These are phyloP conservation scores for Salix udensis DNA, from an alignment of 345 rosid genomes.

Conservation along the genomic window DNA sequence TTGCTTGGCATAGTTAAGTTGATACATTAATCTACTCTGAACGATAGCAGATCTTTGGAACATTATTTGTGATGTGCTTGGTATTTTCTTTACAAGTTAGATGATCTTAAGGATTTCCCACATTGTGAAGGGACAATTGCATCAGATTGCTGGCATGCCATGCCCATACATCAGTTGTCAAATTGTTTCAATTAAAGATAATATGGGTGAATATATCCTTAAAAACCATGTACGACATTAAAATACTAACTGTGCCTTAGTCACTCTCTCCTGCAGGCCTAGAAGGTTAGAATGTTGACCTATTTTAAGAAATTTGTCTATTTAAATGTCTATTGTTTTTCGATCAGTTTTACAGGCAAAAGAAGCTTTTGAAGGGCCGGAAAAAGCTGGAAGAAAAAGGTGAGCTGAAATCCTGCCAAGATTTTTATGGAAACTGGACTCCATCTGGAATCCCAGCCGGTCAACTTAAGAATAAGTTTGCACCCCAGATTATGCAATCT, in stretches of 20 bases:
- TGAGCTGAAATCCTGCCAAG: slow-evolving; percentile 37
- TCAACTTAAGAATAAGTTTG: slow-evolving; percentile 41
- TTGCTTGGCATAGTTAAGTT: background rate
- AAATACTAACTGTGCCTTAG: background rate
- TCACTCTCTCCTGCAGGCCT: background rate
- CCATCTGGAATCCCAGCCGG: slow-evolving; percentile 32
- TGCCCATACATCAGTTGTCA: background rate
- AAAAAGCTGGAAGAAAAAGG: slow-evolving; percentile 38
- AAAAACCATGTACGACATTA: background rate
- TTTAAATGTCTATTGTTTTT: background rate
- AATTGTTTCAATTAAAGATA: background rate
- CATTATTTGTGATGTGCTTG: background rate
- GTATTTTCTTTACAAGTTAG: too few relatives aligned
- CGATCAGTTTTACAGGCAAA: slow-evolving; percentile 51
- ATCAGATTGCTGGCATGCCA: background rate
- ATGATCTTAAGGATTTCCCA: background rate
- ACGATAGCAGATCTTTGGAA: background rate
- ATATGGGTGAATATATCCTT: background rate
- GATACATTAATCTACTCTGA: background rate
- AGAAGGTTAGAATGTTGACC: background rate
- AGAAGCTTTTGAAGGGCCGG: slow-evolving; percentile 41
- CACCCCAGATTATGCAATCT: slow-evolving; percentile 26
- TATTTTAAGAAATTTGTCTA: background rate
- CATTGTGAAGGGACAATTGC: background rate
- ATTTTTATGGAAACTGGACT: slow-evolving; percentile 42